Base-by-base conservation (phyloP, 176 grass and related monocot species). In the Oryza meyeriana region DNA sequence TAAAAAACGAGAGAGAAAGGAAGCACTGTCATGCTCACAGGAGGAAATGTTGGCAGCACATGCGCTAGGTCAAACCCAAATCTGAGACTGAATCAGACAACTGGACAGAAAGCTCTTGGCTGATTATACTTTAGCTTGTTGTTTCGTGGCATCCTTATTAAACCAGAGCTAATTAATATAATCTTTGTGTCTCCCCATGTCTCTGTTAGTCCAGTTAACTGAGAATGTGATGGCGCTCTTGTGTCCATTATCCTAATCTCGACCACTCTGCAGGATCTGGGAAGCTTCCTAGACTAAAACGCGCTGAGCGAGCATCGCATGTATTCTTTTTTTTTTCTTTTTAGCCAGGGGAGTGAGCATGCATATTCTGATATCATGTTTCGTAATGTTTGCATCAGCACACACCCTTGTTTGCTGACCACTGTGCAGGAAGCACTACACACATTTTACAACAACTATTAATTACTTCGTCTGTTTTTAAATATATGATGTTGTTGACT, bases 61-160 rank as follows among this genome's bases (percentile, higher is more conserved):
- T 74, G 69, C 35, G 35, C 24, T 1, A 47, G 69, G 87, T 88
- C 69, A 84, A 84, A 42, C 75, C 76, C 28, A 68, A 84, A 88
- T 84, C 75, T 45, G 13, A 12, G 75, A 80, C 62, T 48, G 64
- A 88, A 88, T 75, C 81, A 79, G 76, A 84, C 81, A 80, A 67
- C 81, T 84, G 32, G 62, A 84, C 61, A 74, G 80, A 88, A 79
- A 83, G 68, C 86, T 88, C 66, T 83, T 67, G 40, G 20, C 57
- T 14, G 18, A 88, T 36, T 48, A 76, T 75, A 20, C 69, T 67
- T 79, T 61, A 79, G 38, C 5, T 2, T n/a, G 30, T 64, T 68
- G 48, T 67, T 55, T 63, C 11, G 45, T 12, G 10, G 29, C 81
- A 79, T 40, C 61, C 68, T 68, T 84, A 45, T 61, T 84, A 35